These are phyloP conservation scores for Diaporthe aspalathi DNA, from an alignment of 2,329 filamentous ascomycete species.

Conservation along the genomic window DNA sequence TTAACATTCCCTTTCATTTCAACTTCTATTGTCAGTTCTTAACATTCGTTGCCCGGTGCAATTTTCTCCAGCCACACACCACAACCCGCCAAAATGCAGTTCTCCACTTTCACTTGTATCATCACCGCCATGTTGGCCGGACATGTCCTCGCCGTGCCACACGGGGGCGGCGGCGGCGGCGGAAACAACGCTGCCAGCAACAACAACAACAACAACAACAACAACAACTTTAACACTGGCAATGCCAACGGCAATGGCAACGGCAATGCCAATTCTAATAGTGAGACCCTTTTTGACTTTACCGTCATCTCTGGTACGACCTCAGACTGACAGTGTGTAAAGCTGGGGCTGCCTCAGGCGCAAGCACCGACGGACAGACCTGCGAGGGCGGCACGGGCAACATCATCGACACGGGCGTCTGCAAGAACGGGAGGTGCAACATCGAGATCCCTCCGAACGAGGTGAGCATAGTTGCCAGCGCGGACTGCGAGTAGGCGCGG, in stretches of 20 bases:
- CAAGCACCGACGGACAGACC: not conserved
- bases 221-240: no score
- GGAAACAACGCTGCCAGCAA: no score
- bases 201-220: no score
- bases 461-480: constrained; percentile 3
- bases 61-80: not conserved
- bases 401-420: not conserved
- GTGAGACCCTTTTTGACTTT: not conserved
- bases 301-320: not conserved
- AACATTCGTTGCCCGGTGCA: not conserved
- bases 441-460: constrained; percentile 10
- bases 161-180: not conserved
- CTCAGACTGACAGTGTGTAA: not conserved
- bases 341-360: not conserved
- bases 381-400: not conserved
- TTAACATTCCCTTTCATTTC: not conserved
- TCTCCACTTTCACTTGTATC: not conserved
- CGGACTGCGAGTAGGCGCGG: not conserved
- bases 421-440: constrained; percentile 4
- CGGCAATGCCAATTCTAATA: not conserved
- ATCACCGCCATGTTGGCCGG: constrained; percentile 10
- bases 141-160: not conserved
- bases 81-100: not conserved
- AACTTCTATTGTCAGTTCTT: not conserved
- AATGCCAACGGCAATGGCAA: not conserved